Conservation (phyloP, 1,139 yeast species). For the Pneumocystis canis region DNA sequence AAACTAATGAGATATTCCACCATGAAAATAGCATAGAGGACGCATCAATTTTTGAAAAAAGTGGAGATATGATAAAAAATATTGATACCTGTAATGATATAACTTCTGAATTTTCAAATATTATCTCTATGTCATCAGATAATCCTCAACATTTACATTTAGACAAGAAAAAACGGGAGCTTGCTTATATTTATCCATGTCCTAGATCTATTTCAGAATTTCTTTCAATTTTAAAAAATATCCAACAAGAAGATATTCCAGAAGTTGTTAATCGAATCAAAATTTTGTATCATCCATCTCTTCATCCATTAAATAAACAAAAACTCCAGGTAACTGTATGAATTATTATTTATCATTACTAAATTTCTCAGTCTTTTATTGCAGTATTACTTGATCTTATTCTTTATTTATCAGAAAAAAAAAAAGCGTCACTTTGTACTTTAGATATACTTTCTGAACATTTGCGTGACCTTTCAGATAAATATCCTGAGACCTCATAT, state of each 20-base stretch:
- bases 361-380: conserved; percentile 31
- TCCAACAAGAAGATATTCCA: conserved; percentile 34
- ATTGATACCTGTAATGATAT: conserved; percentile 7
- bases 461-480: conserved; percentile 48
- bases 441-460: conserved; percentile 37
- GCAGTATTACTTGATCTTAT: conserved; percentile 52
- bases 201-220: conserved; percentile 49
- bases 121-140: neutral
- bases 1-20: neutral
- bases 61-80: conserved; percentile 7
- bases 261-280: conserved; percentile 41
- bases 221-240: conserved; percentile 26
- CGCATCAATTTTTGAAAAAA: conserved; percentile 8
- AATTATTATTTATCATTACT: neutral
- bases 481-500: conserved; percentile 50
- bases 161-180: conserved; percentile 15
- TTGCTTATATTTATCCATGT: conserved; percentile 27
- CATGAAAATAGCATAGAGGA: conserved; percentile 3
- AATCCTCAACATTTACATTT: neutral
- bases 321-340: conserved; percentile 33
- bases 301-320: conserved; percentile 70
- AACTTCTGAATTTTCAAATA: neutral
- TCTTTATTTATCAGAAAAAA: conserved; percentile 34
- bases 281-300: conserved; percentile 54
- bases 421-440: conserved; percentile 17